Evolutionary conservation across 495 filamentous ascomycete species (phyloP).

Genomic region (Achaetomiella virescens): DNA sequence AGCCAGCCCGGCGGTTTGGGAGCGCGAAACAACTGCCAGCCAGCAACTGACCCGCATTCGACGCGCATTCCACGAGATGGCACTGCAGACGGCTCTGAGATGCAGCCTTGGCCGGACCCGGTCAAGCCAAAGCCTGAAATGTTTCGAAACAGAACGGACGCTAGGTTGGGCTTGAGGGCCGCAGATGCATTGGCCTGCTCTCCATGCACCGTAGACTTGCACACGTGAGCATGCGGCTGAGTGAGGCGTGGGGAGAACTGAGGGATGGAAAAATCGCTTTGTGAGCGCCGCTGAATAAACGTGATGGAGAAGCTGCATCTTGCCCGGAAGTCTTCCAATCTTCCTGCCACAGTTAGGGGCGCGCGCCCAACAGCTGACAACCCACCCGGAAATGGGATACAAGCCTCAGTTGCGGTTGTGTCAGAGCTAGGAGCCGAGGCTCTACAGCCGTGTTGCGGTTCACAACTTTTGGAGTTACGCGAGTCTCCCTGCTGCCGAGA

Average conservation of each 20-base stretch:
- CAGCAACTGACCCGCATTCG: neutral
- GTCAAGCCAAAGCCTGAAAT: conserved; percentile 13
- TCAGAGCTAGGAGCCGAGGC: too few relatives aligned
- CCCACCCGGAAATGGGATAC: too few relatives aligned
- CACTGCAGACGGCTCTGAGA: conserved; percentile 2
- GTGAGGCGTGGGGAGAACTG: neutral
- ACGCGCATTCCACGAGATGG: conserved; percentile 1
- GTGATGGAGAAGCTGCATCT: too few relatives aligned
- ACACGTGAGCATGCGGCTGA: neutral
- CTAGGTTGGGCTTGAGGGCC: neutral
- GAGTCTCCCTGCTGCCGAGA: too few relatives aligned
- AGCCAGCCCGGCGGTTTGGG: neutral
- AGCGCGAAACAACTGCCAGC: neutral
- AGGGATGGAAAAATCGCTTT: neutral
- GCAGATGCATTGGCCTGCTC: neutral
- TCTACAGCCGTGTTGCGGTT: too few relatives aligned
- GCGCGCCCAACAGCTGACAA: too few relatives aligned
- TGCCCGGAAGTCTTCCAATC: too few relatives aligned
- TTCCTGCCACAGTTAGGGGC: too few relatives aligned
- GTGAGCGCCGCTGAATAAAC: too few relatives aligned
- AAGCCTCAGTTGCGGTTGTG: too few relatives aligned
- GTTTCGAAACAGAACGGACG: conserved; percentile 20
- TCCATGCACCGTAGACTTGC: neutral
- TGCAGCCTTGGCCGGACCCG: conserved; percentile 7
- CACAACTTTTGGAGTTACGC: too few relatives aligned